A percentile compares a stretch with the other conserved stretches of the same genome.
Conservation (phyloP, 306 rosid genomes). For the Gastrolobium bilobum region DNA sequence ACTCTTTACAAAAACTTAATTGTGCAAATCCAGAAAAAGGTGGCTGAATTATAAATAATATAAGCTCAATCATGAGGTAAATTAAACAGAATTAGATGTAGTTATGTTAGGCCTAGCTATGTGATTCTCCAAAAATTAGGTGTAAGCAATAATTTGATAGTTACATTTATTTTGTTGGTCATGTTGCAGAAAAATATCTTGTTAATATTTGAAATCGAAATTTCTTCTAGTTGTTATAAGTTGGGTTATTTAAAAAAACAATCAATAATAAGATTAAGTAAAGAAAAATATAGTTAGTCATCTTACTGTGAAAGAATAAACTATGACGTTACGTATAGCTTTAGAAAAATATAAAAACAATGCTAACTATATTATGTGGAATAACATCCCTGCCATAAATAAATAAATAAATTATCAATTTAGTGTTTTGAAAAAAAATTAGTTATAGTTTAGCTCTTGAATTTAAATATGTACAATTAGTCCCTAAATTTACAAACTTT, state of each 20-base stretch:
- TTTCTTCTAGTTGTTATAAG: neutral
- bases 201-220: neutral
- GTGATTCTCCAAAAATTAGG: slow-evolving; percentile 21
- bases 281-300: no score
- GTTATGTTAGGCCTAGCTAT: neutral
- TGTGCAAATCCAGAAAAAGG: neutral
- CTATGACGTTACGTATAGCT: no score
- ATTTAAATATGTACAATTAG: no score
- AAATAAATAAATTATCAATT: no score
- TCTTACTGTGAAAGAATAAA: no score
- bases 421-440: no score
- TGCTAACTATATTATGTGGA: no score
- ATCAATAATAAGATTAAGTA: neutral
- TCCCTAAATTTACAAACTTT: no score
- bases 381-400: no score
- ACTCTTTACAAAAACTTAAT: no score
- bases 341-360: no score
- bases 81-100: neutral
- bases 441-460: no score
- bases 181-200: neutral
- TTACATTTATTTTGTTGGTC: neutral
- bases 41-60: neutral
- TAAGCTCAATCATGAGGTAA: neutral
- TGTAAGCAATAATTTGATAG: neutral
- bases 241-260: neutral